Evolutionary conservation across 345 rosid species (phyloP).

Genomic region (Noccaea bulbosa): DNA sequence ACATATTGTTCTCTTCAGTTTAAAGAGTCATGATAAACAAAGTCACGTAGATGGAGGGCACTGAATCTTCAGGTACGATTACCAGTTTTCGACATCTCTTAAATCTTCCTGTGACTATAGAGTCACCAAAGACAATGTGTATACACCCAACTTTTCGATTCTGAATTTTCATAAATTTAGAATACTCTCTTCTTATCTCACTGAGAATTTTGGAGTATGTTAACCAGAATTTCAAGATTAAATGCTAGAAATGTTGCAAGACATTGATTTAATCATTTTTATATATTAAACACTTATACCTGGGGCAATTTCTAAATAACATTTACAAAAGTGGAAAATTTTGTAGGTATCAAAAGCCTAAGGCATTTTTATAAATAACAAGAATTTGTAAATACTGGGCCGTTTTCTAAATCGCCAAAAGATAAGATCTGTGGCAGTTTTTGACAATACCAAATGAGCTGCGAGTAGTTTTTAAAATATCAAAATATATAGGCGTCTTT

Average conservation of each 20-base stretch:
- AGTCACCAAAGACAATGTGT: slow-evolving; percentile 27
- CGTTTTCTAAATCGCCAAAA: background rate
- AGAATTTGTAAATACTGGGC: background rate
- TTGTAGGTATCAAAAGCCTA: background rate
- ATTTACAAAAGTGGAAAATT: slow-evolving; percentile 1
- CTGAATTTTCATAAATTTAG: slow-evolving; percentile 14
- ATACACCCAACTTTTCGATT: slow-evolving; percentile 22
- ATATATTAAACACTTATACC: background rate
- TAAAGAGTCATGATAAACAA: slow-evolving; percentile 14
- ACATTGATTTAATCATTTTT: slow-evolving; percentile 14
- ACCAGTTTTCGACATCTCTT: slow-evolving; percentile 12
- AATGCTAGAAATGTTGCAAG: background rate
- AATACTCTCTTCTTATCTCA: slow-evolving; percentile 24
- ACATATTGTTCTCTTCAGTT: slow-evolving; percentile 24
- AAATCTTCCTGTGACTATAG: slow-evolving; percentile 21
- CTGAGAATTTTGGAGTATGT: slow-evolving; percentile 25
- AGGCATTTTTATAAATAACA: background rate
- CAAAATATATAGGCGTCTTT: background rate
- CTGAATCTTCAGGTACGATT: slow-evolving; percentile 33
- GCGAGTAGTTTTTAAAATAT: background rate
- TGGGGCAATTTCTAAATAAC: background rate
- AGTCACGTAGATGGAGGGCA: slow-evolving; percentile 25
- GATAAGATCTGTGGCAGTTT: background rate
- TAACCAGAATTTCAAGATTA: slow-evolving; percentile 2
- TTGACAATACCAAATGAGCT: background rate